These are phyloP conservation scores for Rhodamnia rubescens DNA, from an alignment of 345 rosid species.

Conservation along the genomic window DNA sequence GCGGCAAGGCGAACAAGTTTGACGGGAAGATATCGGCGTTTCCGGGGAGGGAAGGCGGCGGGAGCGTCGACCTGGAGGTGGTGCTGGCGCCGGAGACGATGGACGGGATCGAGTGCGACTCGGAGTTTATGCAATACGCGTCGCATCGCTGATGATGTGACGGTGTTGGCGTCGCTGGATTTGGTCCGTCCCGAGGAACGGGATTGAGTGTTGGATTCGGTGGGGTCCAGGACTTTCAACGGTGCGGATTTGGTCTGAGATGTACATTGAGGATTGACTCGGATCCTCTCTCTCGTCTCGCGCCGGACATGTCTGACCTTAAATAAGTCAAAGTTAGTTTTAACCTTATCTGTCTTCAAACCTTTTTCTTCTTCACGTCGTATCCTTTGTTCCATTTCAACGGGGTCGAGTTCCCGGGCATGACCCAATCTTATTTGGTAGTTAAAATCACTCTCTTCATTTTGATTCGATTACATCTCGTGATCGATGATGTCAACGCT, in stretches of 20 bases:
- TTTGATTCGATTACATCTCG: not conserved
- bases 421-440: not conserved
- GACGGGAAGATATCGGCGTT: slow-evolving; percentile 98
- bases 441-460: not conserved
- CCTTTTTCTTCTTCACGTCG: not conserved
- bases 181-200: not conserved
- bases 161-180: not conserved
- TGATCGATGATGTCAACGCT: not conserved
- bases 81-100: slow-evolving; percentile 70
- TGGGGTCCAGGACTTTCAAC: not conserved
- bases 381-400: not conserved
- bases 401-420: not conserved
- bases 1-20: slow-evolving; percentile 80
- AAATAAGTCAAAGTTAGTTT: not conserved
- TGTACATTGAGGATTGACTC: not conserved
- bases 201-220: not conserved
- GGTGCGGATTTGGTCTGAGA: not conserved
- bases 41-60: slow-evolving; percentile 76
- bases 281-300: not conserved
- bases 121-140: slow-evolving; percentile 68
- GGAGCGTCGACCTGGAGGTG: slow-evolving; percentile 80
- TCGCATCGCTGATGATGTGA: not conserved
- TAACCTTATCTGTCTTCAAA: not conserved
- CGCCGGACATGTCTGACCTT: not conserved
- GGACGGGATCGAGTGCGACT: slow-evolving; percentile 64